Evolutionary conservation across 2,329 filamentous ascomycete genomes (phyloP).

Genomic region (Beauveria sp.): DNA sequence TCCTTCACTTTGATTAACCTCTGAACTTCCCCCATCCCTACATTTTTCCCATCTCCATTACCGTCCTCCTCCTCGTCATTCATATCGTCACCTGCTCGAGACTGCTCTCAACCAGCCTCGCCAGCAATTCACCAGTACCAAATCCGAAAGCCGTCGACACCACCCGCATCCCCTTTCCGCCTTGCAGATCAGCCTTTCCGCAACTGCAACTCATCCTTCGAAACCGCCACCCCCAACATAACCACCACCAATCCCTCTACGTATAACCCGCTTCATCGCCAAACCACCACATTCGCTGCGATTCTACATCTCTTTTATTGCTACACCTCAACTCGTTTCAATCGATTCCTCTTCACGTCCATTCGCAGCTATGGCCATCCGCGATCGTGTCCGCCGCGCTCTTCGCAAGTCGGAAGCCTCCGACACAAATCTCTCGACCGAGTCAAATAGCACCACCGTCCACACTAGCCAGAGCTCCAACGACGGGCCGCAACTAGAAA

Average conservation of each 20-base stretch:
- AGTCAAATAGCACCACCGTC: slow-evolving; percentile 23
- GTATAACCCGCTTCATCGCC: background rate
- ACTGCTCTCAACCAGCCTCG: background rate
- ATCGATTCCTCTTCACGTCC: background rate
- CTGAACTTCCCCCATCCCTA: background rate
- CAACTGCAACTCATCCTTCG: background rate
- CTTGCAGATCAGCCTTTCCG: slow-evolving; percentile 3
- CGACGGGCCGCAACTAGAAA: slow-evolving; percentile 23
- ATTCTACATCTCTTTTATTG: background rate
- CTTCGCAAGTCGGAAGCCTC: slow-evolving; percentile 29
- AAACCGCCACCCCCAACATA: slow-evolving; percentile 2
- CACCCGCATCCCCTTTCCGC: background rate
- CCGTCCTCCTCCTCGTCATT: background rate
- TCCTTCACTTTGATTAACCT: background rate
- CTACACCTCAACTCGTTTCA: background rate
- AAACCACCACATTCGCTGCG: background rate
- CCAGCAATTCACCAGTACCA: background rate
- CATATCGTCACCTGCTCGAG: background rate
- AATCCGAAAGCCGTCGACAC: slow-evolving; percentile 6
- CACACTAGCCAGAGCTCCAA: slow-evolving; percentile 17
- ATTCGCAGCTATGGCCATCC: slow-evolving; percentile 32
- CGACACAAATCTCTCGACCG: slow-evolving; percentile 24
- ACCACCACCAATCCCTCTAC: background rate
- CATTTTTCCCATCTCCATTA: background rate
- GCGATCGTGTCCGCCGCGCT: slow-evolving; percentile 33